Evolutionary conservation across 306 rosid genomes (phyloP), one percentile per base, ranked within the genome.

Genomic region (Geum urbanum): DNA sequence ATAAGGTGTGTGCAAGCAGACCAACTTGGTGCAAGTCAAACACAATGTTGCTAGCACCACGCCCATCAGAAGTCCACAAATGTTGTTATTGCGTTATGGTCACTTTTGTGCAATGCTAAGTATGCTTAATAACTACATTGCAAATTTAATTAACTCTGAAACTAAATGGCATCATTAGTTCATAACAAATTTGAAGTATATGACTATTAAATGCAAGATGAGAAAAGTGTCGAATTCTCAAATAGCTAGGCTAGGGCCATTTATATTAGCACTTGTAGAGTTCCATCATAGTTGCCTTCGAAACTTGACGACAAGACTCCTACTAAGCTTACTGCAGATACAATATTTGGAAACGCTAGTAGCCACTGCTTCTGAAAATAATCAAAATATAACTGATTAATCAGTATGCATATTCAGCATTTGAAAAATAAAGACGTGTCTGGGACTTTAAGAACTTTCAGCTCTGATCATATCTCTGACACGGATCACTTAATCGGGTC

Each of bases 1-100:
- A 80, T 95, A 95, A 72, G 99, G 99, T 12, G 99, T 95, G 77
- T 95, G 99, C 84, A 91, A 80, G 84, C 97, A 95, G 64, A 95
- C 99, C 87, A 95, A 79, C 80, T 92, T 95, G 52, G 96, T 91
- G 88, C 90, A 89, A 59, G 95, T 91, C 70, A 89, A 82, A 69
- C 99, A 95, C 32, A 89, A 60, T 52, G 86, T 81, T 64, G 99
- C 92, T 62, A 89, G 81, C 37, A 68, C 85, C 59, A 84, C 45
- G 16, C 99, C 99, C 46, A 91, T 65, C 56, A 79, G 71, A 57
- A 95, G 83, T 66, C 99, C 99, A 13, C 81, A 81, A 14, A 85
- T 78, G 80, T n/a, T n/a, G n/a, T n/a, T n/a, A n/a, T n/a, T n/a
- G n/a, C n/a, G n/a, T n/a, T n/a, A n/a, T n/a, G n/a, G n/a, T n/a